Evolutionary conservation across 306 rosid genomes (phyloP), one percentile per base, ranked within the genome.

Genomic region (Aeschynomene evenia): DNA sequence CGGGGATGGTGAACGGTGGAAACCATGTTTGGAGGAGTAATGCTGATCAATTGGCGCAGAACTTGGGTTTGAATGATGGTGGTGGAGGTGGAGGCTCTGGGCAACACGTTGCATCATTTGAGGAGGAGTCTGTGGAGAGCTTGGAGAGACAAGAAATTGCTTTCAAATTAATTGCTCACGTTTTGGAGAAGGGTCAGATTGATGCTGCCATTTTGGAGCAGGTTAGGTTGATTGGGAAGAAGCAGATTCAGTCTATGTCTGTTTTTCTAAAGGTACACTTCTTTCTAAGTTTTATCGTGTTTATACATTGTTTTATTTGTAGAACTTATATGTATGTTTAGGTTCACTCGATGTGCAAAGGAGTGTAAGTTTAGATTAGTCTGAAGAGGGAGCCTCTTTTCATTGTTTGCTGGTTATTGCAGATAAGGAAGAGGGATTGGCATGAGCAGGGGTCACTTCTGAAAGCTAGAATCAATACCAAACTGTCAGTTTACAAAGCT

Each of bases 371-470:
- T 24, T 82, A 53, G 55, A 40, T 40, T 58, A 39, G 53, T 64
- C 4, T 55, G 19, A 24, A 28, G 77, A 33, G 62, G 15, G 85
- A 65, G 63, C 15, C 19, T 39, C 68, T 53, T 68, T 79, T 76
- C 18, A 54, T 58, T 14, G 50, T 34, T 55, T 72, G 77, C 45
- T 21, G 66, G 28, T 51, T 49, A 83, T 66, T 69, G 78, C 95
- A 94, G 99, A 94, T 94, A 74, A 84, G 89, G 86, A 94, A 91
- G 89, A 86, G 91, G 73, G 97, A 94, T 46, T 94, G 99, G 99
- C 89, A 80, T 18, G 97, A 94, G 72, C 96, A 90, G 69, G 99
- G 99, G 34, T 78, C 85, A n/a, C 81, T 79, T 75, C 77, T 91
- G 67, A 94, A 94, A 80, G 83, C 83, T 15, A 90, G 96, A 82